Percentiles rank a stretch among this genome's conserved stretches.
phyloP scores from a whole-genome alignment of 1,284 basidiomycete species.

The Papiliotrema terrestris region DNA sequence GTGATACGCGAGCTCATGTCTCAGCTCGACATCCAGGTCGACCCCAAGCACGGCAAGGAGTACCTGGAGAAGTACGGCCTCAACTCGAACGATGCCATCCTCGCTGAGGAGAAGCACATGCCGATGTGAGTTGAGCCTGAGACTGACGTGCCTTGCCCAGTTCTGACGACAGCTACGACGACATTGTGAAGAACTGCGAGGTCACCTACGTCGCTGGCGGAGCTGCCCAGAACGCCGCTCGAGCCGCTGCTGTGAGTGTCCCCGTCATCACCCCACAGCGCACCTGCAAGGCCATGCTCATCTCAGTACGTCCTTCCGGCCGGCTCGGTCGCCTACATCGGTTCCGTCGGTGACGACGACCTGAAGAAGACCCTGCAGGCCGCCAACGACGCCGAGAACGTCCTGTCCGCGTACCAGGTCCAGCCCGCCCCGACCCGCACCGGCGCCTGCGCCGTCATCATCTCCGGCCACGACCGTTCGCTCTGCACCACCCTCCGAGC shows the following conservation, averaged over 20 bases:
- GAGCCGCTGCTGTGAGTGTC: slow-evolving; percentile 82
- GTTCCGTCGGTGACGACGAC: slow-evolving; percentile 88
- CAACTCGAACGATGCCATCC: slow-evolving; percentile 94
- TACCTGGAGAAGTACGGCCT: slow-evolving; percentile 88
- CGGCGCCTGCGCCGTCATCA: slow-evolving; percentile 93
- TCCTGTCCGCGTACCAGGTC: slow-evolving; percentile 85
- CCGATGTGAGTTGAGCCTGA: slow-evolving; percentile 60
- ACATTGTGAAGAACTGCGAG: slow-evolving; percentile 72
- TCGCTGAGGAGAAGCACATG: slow-evolving; percentile 84
- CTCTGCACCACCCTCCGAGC: slow-evolving; percentile 86
- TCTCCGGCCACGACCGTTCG: slow-evolving; percentile 90
- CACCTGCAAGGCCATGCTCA: not conserved
- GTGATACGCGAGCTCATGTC: not conserved
- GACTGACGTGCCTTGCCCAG: not conserved
- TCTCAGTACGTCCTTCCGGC: slow-evolving; percentile 82
- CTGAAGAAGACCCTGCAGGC: slow-evolving; percentile 83
- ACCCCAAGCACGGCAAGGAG: slow-evolving; percentile 63
- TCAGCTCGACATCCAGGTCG: slow-evolving; percentile 78
- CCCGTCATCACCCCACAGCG: slow-evolving; percentile 5
- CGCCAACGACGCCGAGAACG: slow-evolving; percentile 92
- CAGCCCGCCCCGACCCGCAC: slow-evolving; percentile 75
- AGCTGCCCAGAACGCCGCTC: slow-evolving; percentile 93
- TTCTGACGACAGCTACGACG: slow-evolving; percentile 66
- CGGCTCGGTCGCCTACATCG: slow-evolving; percentile 91
- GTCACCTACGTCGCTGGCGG: slow-evolving; percentile 95